phyloP scores from a whole-genome alignment of 1,284 basidiomycete genomes.

The Tilletia horrida region DNA sequence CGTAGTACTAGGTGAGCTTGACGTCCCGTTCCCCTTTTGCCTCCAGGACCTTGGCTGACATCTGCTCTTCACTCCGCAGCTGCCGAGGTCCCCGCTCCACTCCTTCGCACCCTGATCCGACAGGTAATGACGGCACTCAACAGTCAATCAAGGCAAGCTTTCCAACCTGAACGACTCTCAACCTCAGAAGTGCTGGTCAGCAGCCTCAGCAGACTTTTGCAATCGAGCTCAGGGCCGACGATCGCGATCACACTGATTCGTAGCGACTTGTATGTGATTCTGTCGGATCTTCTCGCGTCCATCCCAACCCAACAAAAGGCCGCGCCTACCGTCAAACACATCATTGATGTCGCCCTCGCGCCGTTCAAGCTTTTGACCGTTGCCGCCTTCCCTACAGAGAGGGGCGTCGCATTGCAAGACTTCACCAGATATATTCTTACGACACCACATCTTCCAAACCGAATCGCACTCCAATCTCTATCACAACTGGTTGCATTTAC shows the following conservation, averaged over 20 bases:
- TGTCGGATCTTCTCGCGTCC: neutral
- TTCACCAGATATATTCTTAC: conserved; percentile 4
- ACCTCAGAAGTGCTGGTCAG: neutral
- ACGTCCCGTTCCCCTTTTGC: neutral
- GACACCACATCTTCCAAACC: conserved; percentile 4
- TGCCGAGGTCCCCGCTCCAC: neutral
- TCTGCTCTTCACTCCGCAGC: neutral
- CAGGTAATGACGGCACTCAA: neutral
- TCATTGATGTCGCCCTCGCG: conserved; percentile 1
- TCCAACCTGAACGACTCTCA: neutral
- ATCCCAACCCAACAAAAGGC: neutral
- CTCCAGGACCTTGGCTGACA: conserved; percentile 1
- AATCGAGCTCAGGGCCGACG: neutral
- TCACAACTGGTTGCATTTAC: neutral
- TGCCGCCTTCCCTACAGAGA: neutral
- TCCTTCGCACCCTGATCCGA: neutral
- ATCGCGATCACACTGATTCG: neutral
- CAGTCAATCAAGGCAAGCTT: no score
- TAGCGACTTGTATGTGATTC: neutral
- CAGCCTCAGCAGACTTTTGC: neutral
- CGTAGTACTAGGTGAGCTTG: neutral
- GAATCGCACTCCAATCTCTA: neutral
- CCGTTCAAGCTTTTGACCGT: neutral
- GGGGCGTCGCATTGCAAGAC: neutral
- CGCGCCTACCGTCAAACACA: neutral